phyloP scores from a whole-genome alignment of 208 protist genomes.

The Endotrypanum monterogeii region DNA sequence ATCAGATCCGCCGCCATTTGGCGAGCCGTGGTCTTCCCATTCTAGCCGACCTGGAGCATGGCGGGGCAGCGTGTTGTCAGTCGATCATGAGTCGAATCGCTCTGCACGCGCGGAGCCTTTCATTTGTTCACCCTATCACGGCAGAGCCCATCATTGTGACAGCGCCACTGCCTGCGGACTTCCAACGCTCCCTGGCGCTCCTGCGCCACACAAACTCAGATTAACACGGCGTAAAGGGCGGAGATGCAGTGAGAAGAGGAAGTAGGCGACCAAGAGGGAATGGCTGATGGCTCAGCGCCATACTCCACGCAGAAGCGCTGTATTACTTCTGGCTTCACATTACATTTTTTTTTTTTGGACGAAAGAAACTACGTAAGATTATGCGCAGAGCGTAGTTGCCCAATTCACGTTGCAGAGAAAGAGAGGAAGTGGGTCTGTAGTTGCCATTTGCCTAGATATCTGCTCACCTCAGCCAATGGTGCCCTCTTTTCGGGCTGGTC shows the following conservation, averaged over 20 bases:
- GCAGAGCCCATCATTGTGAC: conserved; percentile 38
- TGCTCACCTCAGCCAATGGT: too few relatives aligned
- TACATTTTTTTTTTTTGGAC: not conserved
- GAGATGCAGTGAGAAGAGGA: not conserved
- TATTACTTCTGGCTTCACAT: not conserved
- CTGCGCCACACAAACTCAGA: conserved; percentile 6
- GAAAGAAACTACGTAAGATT: not conserved
- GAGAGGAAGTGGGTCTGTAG: too few relatives aligned
- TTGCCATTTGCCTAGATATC: too few relatives aligned
- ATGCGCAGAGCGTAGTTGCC: too few relatives aligned
- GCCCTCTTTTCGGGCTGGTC: too few relatives aligned
- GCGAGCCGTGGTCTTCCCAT: conserved; percentile 71
- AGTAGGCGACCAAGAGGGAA: not conserved
- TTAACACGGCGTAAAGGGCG: not conserved
- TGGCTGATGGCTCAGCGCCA: too few relatives aligned
- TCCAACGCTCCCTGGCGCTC: conserved; percentile 36
- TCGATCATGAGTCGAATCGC: conserved; percentile 68
- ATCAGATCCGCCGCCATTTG: conserved; percentile 86
- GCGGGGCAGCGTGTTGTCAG: conserved; percentile 62
- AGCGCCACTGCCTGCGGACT: conserved; percentile 62
- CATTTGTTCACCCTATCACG: conserved; percentile 65
- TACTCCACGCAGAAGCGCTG: not conserved
- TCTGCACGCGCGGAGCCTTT: conserved; percentile 64
- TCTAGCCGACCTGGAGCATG: conserved; percentile 81
- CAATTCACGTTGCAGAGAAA: not conserved